These are phyloP conservation scores for Gentiana straminea DNA, from an alignment of 257 asterid genomes.

Conservation along the genomic window DNA sequence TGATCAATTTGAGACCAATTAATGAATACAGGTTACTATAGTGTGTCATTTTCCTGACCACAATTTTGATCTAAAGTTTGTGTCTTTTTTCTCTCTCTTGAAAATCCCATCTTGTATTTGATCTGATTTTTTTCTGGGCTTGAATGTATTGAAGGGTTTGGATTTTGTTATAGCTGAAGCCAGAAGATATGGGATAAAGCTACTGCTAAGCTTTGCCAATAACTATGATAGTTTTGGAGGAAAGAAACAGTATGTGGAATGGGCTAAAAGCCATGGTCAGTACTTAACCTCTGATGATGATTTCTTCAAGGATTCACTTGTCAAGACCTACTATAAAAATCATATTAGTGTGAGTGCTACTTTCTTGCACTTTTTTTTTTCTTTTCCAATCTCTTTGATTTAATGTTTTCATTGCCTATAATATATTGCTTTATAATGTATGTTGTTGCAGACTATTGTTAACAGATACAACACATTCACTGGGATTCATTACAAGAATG, in stretches of 20 bases:
- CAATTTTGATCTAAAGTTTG: too few species aligned
- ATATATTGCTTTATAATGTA: background rate
- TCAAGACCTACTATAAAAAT: conserved; percentile 61
- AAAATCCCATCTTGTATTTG: background rate
- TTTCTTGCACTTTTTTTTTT: background rate
- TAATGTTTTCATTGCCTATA: background rate
- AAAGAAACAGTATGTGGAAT: conserved; percentile 76
- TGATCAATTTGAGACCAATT: too few species aligned
- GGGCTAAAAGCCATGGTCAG: conserved; percentile 74
- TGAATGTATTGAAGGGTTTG: conserved; percentile 44
- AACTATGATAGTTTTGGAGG: conserved; percentile 88
- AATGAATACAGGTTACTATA: too few species aligned
- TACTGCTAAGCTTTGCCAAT: conserved; percentile 63
- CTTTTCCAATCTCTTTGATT: background rate
- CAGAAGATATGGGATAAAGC: conserved; percentile 57
- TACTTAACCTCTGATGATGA: conserved; percentile 70
- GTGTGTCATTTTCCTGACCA: background rate
- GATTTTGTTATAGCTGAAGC: conserved; percentile 91
- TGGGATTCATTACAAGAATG: conserved; percentile 68
- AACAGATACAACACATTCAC: conserved; percentile 50
- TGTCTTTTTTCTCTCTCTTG: background rate
- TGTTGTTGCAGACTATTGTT: conserved; percentile 47
- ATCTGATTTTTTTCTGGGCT: background rate
- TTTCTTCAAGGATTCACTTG: conserved; percentile 56
- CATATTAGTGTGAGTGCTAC: conserved; percentile 44